Evolutionary conservation across 2,329 filamentous ascomycete species (phyloP), one percentile per base, ranked within the genome.

Genomic region (Fonsecaea pedrosoi): DNA sequence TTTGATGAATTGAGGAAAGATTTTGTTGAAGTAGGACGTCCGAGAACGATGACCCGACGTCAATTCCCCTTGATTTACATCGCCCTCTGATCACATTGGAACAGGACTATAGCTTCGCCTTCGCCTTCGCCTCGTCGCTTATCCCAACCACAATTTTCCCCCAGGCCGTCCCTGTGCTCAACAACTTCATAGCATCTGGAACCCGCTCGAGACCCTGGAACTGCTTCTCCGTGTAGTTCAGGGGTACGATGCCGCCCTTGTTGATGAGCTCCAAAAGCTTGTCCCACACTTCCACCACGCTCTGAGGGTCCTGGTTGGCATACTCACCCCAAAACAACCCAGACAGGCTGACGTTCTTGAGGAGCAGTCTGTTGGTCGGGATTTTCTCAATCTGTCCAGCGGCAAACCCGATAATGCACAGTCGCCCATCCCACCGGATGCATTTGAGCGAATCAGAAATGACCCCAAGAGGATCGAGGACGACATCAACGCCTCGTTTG

Each of bases 61-160:
- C 25, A 25, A 25, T 25, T 25, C 25, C 25, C 1, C 25, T 25
- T 25, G 25, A 25, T 25, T 25, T 25, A 25, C 25, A 25, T 25
- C 25, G 25, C 25, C 25, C 25, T 25, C 25, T 25, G 25, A 25
- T 25, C 25, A 25, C 25, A 25, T 3, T 2, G 25, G 25, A 25
- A 25, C 25, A 25, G 25, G 25, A 25, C 25, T 25, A 25, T 2
- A 25, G 25, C 25, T 25, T 25, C 25, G 25, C 25, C 25, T 25
- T 25, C 25, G 25, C 25, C 25, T 25, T 25, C 25, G 25, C 25
- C 25, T 25, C 25, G 25, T 37, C 35, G 35, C 35, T 37, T 12
- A 92, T 89, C 3, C 92, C 92, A 21, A 97, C 89, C 1, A 97
- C 92, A 0, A 97, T 94, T 84, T 98, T 98, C 0, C 94, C 94